These are phyloP conservation scores for Chaetomiaceae sp. DNA, from an alignment of 2,329 filamentous ascomycete species.

Conservation along the genomic window DNA sequence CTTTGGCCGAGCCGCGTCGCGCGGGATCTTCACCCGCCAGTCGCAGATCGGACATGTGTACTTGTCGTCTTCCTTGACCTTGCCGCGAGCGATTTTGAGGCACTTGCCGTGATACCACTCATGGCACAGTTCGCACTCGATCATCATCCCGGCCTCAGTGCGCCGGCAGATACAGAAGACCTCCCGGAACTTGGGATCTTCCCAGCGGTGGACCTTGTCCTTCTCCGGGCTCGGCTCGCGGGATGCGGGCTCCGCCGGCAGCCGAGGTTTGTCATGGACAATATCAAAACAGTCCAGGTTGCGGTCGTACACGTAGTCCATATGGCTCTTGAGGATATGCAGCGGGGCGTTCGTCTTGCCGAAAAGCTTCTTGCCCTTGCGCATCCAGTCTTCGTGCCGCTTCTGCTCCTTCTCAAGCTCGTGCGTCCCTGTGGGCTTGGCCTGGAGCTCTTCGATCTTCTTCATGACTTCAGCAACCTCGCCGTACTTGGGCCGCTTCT, in stretches of 20 bases:
- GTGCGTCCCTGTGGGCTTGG: constrained; percentile 82
- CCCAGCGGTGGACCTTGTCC: constrained; percentile 45
- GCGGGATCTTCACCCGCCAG: constrained; percentile 92
- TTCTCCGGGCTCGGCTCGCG: constrained; percentile 62
- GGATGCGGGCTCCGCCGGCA: constrained; percentile 87
- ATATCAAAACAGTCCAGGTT: constrained; percentile 91
- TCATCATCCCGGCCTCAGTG: constrained; percentile 97
- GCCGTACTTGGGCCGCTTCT: constrained; percentile 74
- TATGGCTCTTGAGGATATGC: constrained; percentile 90
- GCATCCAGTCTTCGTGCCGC: constrained; percentile 98
- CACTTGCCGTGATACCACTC: constrained; percentile 99
- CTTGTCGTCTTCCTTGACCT: constrained; percentile 97
- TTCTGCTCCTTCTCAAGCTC: constrained; percentile 94
- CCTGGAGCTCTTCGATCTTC: constrained; percentile 80
- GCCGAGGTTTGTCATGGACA: constrained; percentile 72
- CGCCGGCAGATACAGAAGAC: constrained; percentile 96
- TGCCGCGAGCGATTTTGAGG: constrained; percentile 92
- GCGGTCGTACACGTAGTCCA: constrained; percentile 85
- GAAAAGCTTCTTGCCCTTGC: constrained; percentile 93
- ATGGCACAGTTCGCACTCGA: constrained; percentile 95
- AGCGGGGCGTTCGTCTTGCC: constrained; percentile 96
- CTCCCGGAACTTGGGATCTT: constrained; percentile 61
- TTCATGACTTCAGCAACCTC: constrained; percentile 91
- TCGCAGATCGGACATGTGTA: constrained; percentile 98
- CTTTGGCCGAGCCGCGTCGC: constrained; percentile 91